phyloP scores from a whole-genome alignment of 2,329 filamentous ascomycete species.

The Calonectria hongkongensis region DNA sequence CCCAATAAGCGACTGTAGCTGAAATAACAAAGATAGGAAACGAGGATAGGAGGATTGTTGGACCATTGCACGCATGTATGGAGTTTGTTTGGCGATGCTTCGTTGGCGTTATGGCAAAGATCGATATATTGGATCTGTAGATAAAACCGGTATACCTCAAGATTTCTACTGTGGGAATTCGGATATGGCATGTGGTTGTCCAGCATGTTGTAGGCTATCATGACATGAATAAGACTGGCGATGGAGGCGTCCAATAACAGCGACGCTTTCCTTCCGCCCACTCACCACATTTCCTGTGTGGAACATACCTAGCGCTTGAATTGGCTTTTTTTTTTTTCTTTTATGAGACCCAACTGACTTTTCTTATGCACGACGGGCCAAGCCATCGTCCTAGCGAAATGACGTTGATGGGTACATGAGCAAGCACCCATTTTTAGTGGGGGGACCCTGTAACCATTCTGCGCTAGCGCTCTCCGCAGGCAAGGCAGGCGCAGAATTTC shows the following conservation, averaged over 20 bases:
- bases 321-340: neutral
- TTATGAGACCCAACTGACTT: neutral
- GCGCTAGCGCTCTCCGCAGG: constrained; percentile 29
- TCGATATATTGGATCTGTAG: constrained; percentile 48
- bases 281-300: neutral
- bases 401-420: constrained; percentile 10
- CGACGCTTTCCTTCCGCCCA: neutral
- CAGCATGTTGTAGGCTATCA: neutral
- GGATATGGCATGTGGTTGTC: constrained; percentile 20
- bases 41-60: constrained; percentile 25
- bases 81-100: constrained; percentile 51
- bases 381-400: constrained; percentile 11
- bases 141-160: constrained; percentile 47
- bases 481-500: constrained; percentile 33
- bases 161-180: constrained; percentile 25
- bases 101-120: constrained; percentile 49
- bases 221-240: neutral
- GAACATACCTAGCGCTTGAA: neutral
- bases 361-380: neutral
- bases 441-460: constrained; percentile 31
- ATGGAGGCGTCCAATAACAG: neutral
- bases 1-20: constrained; percentile 17
- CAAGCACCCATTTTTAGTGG: constrained; percentile 28
- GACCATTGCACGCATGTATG: constrained; percentile 44
- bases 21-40: neutral